Conservation (phyloP, 1,284 basidiomycete genomes). For the Pulveroboletus sp. region DNA sequence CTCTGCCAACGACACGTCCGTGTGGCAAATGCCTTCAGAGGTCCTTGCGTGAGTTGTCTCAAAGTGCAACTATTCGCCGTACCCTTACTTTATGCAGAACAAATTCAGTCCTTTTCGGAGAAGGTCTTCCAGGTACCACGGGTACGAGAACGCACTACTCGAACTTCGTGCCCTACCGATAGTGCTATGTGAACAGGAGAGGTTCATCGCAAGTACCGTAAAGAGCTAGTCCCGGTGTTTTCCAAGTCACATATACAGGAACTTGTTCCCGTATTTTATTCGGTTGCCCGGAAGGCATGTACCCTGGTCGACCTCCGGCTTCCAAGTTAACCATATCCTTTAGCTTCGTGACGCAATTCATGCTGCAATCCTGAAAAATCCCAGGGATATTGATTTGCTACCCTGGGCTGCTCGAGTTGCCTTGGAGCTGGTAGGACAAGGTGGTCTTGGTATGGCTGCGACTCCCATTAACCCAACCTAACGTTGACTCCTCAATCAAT, state of each 20-base stretch:
- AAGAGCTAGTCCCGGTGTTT: conserved; percentile 49
- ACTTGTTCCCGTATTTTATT: conserved; percentile 42
- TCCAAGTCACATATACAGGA: conserved; percentile 43
- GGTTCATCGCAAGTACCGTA: conserved; percentile 48
- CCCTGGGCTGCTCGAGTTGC: conserved; percentile 50
- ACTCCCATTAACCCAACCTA: not conserved
- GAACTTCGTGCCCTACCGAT: conserved; percentile 21
- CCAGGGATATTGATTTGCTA: conserved; percentile 43
- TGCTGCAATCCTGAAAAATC: not conserved
- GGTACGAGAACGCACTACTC: conserved; percentile 32
- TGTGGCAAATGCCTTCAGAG: conserved; percentile 38
- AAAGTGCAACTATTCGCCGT: conserved; percentile 42
- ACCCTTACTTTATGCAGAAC: conserved; percentile 13
- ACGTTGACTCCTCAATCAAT: conserved; percentile 46
- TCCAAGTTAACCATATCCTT: not conserved
- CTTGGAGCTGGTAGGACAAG: conserved; percentile 48
- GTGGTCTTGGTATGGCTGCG: conserved; percentile 41
- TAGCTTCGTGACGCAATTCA: conserved; percentile 8
- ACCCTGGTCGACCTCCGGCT: no score
- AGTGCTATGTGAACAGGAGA: conserved; percentile 36
- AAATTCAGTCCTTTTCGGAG: conserved; percentile 15
- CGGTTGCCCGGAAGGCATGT: not conserved
- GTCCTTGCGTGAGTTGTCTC: conserved; percentile 33
- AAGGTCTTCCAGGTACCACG: conserved; percentile 16
- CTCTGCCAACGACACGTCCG: conserved; percentile 43